phyloP scores from a whole-genome alignment of 225 moss, liverwort and hornwort genomes.

The Asterella californica region DNA sequence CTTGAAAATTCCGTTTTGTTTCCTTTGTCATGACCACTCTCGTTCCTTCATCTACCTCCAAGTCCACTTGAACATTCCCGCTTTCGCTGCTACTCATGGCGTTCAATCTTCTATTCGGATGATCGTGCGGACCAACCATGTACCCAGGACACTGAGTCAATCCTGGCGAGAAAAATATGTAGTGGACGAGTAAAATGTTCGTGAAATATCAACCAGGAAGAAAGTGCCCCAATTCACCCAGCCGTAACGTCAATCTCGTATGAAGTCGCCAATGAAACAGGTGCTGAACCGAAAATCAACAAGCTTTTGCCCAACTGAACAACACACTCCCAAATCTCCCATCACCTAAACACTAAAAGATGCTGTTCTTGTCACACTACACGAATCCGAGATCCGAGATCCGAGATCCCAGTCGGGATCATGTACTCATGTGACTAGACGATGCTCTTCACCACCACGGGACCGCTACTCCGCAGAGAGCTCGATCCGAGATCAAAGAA shows the following conservation, averaged over 20 bases:
- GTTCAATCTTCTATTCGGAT: background rate
- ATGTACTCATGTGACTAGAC: background rate
- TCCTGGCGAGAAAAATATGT: background rate
- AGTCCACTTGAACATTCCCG: background rate
- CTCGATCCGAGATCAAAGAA: background rate
- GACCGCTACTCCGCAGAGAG: background rate
- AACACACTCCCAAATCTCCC: background rate
- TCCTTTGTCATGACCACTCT: background rate
- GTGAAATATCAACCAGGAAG: background rate
- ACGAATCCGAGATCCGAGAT: background rate
- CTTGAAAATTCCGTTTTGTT: background rate
- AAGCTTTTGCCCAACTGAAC: too few relatives aligned
- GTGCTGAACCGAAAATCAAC: too few relatives aligned
- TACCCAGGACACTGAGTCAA: background rate
- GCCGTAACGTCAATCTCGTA: background rate
- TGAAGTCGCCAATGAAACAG: background rate
- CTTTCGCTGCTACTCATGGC: background rate
- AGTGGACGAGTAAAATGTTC: background rate
- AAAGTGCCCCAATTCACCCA: background rate
- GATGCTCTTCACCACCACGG: background rate
- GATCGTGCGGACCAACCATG: background rate
- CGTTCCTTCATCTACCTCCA: too few relatives aligned
- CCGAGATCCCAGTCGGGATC: too few relatives aligned
- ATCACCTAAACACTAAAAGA: background rate
- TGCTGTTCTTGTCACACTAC: background rate